Evolutionary conservation across 2,329 filamentous ascomycete species (phyloP).

Genomic region (Cladosporium sp.): DNA sequence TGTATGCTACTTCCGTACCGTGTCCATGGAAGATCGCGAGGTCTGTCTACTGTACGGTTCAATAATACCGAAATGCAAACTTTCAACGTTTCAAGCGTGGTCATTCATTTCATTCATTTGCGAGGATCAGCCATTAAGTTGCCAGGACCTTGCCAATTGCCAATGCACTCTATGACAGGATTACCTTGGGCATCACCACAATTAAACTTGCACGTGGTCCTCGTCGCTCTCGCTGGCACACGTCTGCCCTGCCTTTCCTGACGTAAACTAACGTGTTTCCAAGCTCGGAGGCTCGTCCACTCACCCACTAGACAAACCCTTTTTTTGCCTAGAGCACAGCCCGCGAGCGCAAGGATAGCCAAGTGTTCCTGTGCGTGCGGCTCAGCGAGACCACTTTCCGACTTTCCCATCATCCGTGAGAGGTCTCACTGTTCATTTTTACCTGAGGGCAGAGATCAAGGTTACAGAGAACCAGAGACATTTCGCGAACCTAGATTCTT

Average conservation of each 20-base stretch:
- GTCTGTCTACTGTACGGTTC: neutral
- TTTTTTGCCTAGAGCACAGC: neutral
- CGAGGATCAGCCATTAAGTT: neutral
- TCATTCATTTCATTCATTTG: neutral
- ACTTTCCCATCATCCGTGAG: neutral
- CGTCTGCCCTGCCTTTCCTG: neutral
- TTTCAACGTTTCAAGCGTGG: neutral
- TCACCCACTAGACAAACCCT: neutral
- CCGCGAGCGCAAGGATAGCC: neutral
- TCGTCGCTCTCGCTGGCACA: neutral
- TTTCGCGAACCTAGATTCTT: neutral
- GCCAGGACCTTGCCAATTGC: neutral
- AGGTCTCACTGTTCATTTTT: neutral
- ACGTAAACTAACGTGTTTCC: neutral
- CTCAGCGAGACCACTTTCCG: slow-evolving; percentile 1
- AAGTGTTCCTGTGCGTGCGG: slow-evolving; percentile 4
- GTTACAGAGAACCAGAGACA: neutral
- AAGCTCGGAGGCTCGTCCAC: neutral
- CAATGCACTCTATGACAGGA: neutral
- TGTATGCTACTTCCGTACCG: neutral
- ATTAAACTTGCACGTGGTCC: neutral
- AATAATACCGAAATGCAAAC: neutral
- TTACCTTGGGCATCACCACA: neutral
- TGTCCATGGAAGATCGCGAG: neutral
- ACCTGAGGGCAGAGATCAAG: neutral